These are phyloP conservation scores for Endocalyx cinctus DNA, from an alignment of 2,329 filamentous ascomycete genomes.

Conservation along the genomic window DNA sequence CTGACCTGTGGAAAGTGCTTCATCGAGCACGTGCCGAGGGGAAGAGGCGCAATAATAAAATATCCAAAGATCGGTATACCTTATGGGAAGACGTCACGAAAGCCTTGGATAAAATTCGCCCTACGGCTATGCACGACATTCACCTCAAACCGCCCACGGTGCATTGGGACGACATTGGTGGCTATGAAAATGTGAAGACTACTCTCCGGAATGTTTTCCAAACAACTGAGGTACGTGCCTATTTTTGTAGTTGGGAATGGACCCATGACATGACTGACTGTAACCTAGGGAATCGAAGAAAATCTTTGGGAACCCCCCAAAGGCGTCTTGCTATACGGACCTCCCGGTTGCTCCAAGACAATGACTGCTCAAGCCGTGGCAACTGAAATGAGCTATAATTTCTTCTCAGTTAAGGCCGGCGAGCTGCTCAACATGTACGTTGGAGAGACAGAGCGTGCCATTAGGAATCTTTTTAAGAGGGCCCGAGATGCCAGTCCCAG, in stretches of 20 bases:
- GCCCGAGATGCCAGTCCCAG: constrained; percentile 81
- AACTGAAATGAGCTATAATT: constrained; percentile 86
- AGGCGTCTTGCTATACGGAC: constrained; percentile 84
- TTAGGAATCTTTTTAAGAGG: constrained; percentile 80
- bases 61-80: constrained; percentile 11
- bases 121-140: constrained; percentile 84
- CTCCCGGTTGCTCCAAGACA: constrained; percentile 92
- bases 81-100: constrained; percentile 52
- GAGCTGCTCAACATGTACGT: constrained; percentile 97
- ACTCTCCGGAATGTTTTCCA: constrained; percentile 48
- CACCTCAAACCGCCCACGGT: constrained; percentile 84
- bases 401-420: constrained; percentile 89
- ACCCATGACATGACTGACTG: constrained; percentile 24
- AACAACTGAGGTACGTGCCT: constrained; percentile 27
- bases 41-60: constrained; percentile 16
- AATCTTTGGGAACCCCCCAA: constrained; percentile 59
- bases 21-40: constrained; percentile 37
- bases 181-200: constrained; percentile 71
- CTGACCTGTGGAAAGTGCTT: constrained; percentile 67
- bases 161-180: constrained; percentile 82
- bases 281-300: constrained; percentile 26
- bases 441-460: constrained; percentile 82
- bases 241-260: no score
- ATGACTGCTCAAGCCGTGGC: constrained; percentile 87
- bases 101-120: constrained; percentile 66